Evolutionary conservation across 306 rosid species (phyloP).

Genomic region (Herpetospermum pedunculosum): DNA sequence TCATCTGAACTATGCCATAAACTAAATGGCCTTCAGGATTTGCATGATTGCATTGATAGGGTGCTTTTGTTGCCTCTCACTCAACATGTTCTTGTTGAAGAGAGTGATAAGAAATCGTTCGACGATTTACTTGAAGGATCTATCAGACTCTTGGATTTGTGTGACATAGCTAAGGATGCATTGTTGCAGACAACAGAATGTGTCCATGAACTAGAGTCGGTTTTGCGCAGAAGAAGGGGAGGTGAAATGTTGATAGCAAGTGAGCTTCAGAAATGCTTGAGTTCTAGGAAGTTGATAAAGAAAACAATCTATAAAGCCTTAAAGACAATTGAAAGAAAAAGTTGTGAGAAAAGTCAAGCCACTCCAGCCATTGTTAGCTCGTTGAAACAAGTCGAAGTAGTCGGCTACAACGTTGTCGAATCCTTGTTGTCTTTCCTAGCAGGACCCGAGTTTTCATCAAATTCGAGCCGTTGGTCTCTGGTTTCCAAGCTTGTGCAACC

Average conservation of each 20-base stretch:
- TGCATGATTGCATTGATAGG: slow-evolving; percentile 21
- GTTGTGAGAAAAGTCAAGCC: background rate
- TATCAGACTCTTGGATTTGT: slow-evolving; percentile 18
- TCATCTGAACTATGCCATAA: slow-evolving; percentile 13
- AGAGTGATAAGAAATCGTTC: slow-evolving; percentile 1
- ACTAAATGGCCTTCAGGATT: slow-evolving; percentile 8
- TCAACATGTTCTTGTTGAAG: slow-evolving; percentile 6
- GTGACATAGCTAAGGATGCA: slow-evolving; percentile 18
- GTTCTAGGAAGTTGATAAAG: slow-evolving; percentile 17
- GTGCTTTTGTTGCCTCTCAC: slow-evolving; percentile 17
- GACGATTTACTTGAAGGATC: slow-evolving; percentile 22
- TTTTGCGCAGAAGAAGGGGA: slow-evolving; percentile 19
- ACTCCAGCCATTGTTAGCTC: background rate
- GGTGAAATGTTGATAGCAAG: slow-evolving; percentile 6
- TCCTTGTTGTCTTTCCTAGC: slow-evolving; percentile 12
- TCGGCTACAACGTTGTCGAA: background rate
- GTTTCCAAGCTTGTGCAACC: slow-evolving; percentile 20
- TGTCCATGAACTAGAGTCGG: slow-evolving; percentile 11
- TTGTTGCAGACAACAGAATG: slow-evolving; percentile 15
- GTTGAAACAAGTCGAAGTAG: slow-evolving; percentile 16
- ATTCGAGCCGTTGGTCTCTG: slow-evolving; percentile 16
- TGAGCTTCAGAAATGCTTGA: slow-evolving; percentile 16
- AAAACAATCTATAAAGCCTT: slow-evolving; percentile 15
- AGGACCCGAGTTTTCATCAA: slow-evolving; percentile 8
- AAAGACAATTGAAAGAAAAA: slow-evolving; percentile 2